Evolutionary conservation across 345 rosid genomes (phyloP), one percentile per base, ranked within the genome.

Genomic region (Gossypium turneri): DNA sequence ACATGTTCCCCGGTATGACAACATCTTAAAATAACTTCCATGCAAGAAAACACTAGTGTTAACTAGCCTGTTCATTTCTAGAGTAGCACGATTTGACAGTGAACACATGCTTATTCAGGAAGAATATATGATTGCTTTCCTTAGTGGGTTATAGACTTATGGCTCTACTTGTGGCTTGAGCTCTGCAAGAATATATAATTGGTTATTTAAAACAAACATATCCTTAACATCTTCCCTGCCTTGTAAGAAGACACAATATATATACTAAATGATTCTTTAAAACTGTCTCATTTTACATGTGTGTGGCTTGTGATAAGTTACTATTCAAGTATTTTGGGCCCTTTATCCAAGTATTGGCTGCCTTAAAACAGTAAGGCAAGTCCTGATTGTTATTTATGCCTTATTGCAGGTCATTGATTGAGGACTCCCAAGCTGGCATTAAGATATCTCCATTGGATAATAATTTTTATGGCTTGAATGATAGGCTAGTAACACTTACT

Each of bases 361-460:
- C 41, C 2, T 20, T 45, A 24, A 34, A 58, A 58, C 34, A 16
- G 19, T 71, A 67, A 34, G 73, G 5, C 43, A 7, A 15, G 57
- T 73, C 73, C 74, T 86, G 75, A 84, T 63, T 25, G 55, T 38
- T 55, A 19, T 67, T 8, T 72, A 75, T 82, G n/a, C 75, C 58
- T 72, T 72, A 59, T 3, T 79, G 69, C 86, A 96, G 98, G 90
- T 96, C 98, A 71, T 96, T 96, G 78, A 93, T 93, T 75, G 99
- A 96, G 72, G 97, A 90, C 38, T 96, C 98, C 74, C 93, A 88
- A 83, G 98, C 99, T 79, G 87, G 89, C 81, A 96, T 96, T 77
- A 96, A 93, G 85, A 92, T 96, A 80, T 92, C 99, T 67, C 92
- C 97, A 51, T 88, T 84, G 82, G 99, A 96, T 82, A 87, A 85